A percentile compares a stretch with the other conserved stretches of the same genome.
Evolutionary conservation across 441 rosid species (phyloP).

Genomic region (Erodium chrysanthum): DNA sequence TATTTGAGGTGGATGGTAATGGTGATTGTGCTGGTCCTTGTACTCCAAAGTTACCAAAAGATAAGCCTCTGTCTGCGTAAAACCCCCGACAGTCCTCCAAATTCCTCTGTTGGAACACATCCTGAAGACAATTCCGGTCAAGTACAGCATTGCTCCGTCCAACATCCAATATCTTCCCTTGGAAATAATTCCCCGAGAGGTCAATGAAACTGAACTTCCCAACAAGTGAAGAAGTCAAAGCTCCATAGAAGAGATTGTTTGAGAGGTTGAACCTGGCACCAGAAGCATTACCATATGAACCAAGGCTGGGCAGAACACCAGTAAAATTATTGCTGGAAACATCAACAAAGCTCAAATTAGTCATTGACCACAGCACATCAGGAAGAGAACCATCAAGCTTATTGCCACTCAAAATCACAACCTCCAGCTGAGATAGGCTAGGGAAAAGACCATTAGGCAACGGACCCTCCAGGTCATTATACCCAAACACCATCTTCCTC

Average conservation of each 20-base stretch:
- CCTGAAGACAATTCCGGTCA: constrained; percentile 60
- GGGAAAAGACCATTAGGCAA: constrained; percentile 45
- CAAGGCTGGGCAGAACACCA: constrained; percentile 44
- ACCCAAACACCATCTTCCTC: constrained; percentile 47
- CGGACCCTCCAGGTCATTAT: constrained; percentile 42
- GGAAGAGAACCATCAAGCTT: constrained; percentile 52
- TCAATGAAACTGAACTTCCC: constrained; percentile 36
- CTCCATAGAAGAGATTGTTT: constrained; percentile 57
- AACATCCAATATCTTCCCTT: constrained; percentile 59
- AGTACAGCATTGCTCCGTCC: constrained; percentile 39
- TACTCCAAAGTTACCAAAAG: constrained; percentile 69
- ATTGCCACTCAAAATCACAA: constrained; percentile 42
- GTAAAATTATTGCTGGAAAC: constrained; percentile 71
- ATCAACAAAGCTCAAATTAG: constrained; percentile 52
- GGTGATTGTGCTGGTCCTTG: constrained; percentile 39
- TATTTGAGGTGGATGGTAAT: constrained; percentile 28
- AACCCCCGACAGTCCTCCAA: constrained; percentile 45
- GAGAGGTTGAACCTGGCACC: constrained; percentile 50
- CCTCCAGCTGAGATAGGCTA: constrained; percentile 34
- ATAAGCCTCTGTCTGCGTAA: constrained; percentile 45
- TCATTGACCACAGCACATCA: constrained; percentile 39
- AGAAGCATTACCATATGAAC: constrained; percentile 25
- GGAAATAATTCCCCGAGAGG: constrained; percentile 69
- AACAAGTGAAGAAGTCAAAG: constrained; percentile 31
- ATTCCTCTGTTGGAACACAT: constrained; percentile 46